Percentiles rank a stretch among this genome's conserved stretches.
These are phyloP conservation scores for Calocybe cyanea DNA, from an alignment of 768 basidiomycete species.

Conservation along the genomic window DNA sequence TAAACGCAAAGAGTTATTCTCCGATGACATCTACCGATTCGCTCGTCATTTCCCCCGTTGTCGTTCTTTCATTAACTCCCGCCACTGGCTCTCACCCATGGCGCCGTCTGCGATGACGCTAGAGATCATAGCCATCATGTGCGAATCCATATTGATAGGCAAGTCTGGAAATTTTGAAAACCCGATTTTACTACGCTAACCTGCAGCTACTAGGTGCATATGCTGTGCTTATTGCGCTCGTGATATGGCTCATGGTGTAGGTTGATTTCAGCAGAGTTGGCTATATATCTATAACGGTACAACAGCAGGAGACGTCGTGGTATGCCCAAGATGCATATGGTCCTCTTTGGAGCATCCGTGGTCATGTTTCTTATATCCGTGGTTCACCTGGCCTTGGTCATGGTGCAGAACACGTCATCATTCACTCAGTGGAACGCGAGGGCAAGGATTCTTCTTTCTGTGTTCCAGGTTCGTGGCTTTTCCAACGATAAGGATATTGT, in stretches of 20 bases:
- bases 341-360: slow-evolving; percentile 11
- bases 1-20: too few relatives aligned
- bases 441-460: slow-evolving; percentile 9
- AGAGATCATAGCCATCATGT: slow-evolving; percentile 7
- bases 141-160: slow-evolving; percentile 9
- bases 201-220: slow-evolving; percentile 3
- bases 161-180: not conserved
- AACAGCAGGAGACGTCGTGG: slow-evolving; percentile 4
- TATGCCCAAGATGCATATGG: slow-evolving; percentile 8
- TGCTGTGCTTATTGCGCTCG: slow-evolving; percentile 4
- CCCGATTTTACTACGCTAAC: not conserved
- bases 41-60: too few relatives aligned
- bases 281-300: too few relatives aligned
- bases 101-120: slow-evolving; percentile 7
- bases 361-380: slow-evolving; percentile 11
- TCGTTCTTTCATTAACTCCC: too few relatives aligned
- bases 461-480: slow-evolving; percentile 8
- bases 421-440: not conserved
- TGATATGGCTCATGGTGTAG: slow-evolving; percentile 9
- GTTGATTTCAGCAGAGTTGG: not conserved
- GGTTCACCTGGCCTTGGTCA: slow-evolving; percentile 9
- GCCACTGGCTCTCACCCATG: not conserved
- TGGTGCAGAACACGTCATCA: slow-evolving; percentile 1
- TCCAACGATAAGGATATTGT: not conserved
- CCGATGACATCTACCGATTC: too few relatives aligned